phyloP scores from a whole-genome alignment of 208 protist species.

The Trypanosoma lewisi region DNA sequence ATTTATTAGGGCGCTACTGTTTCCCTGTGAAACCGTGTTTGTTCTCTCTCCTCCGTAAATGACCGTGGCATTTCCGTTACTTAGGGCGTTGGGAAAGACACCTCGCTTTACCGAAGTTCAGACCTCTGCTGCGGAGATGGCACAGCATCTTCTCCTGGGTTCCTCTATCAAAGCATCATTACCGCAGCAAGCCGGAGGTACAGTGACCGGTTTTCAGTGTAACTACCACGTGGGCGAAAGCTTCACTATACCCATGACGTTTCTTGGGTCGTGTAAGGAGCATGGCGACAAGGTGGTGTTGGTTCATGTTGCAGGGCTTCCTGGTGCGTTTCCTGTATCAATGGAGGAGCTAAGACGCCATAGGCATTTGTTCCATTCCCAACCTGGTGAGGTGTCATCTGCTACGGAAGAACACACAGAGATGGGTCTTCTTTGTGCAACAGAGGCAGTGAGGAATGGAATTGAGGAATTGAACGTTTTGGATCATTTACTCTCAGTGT shows the following conservation, averaged over 20 bases:
- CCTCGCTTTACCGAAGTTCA: constrained; percentile 13
- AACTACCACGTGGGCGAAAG: constrained; percentile 20
- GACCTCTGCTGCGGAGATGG: neutral
- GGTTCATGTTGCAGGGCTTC: constrained; percentile 66
- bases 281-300: constrained; percentile 35
- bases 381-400: neutral
- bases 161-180: neutral
- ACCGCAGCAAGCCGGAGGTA: neutral
- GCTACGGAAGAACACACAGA: constrained; percentile 14
- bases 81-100: constrained; percentile 19
- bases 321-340: constrained; percentile 62
- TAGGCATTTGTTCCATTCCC: constrained; percentile 30
- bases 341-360: constrained; percentile 31
- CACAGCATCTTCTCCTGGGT: constrained; percentile 20
- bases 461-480: constrained; percentile 26
- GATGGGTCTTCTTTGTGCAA: constrained; percentile 50
- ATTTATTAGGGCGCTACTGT: too few species aligned
- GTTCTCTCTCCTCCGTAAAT: constrained; percentile 4
- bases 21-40: neutral
- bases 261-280: constrained; percentile 31
- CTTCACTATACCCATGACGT: constrained; percentile 30
- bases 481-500: constrained; percentile 44
- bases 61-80: constrained; percentile 24
- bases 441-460: constrained; percentile 44
- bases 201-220: constrained; percentile 11